These are phyloP conservation scores for Cymodocea nodosa DNA, from an alignment of 116 monocot species.

Conservation along the genomic window DNA sequence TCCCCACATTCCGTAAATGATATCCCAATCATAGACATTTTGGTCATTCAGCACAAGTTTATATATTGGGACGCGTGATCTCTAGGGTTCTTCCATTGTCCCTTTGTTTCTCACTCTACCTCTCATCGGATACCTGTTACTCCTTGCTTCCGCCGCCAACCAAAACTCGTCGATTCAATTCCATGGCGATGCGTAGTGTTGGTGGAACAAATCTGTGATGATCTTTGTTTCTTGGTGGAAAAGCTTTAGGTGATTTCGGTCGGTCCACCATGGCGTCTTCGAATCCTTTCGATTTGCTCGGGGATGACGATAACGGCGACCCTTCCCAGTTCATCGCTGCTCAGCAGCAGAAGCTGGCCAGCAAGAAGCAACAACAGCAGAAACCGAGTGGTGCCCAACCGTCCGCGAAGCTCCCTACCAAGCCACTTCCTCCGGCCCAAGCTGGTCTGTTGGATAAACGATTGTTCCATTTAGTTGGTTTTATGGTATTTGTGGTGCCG, in stretches of 20 bases:
- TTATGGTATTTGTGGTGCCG: background rate
- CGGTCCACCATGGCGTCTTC: conserved; percentile 30
- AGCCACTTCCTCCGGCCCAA: conserved; percentile 61
- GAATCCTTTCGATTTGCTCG: conserved; percentile 90
- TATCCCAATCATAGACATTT: background rate
- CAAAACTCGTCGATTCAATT: background rate
- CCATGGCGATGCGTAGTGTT: background rate
- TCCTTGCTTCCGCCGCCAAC: background rate
- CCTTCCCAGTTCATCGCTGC: conserved; percentile 51
- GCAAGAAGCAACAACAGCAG: conserved; percentile 21
- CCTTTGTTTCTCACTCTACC: background rate
- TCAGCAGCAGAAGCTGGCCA: conserved; percentile 38
- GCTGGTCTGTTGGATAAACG: conserved; percentile 32
- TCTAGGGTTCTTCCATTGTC: background rate
- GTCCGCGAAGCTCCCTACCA: conserved; percentile 55
- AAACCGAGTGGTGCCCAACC: conserved; percentile 8
- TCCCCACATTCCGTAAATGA: background rate
- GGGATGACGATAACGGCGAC: conserved; percentile 76
- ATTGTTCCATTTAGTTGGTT: background rate
- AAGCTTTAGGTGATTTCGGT: background rate
- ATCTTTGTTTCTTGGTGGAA: background rate
- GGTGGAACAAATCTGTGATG: too few species aligned
- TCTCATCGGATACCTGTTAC: background rate
- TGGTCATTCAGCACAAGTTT: background rate
- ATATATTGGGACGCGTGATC: too few species aligned